These are phyloP conservation scores for Trapa bicornis DNA, from an alignment of 345 rosid genomes.

Conservation along the genomic window DNA sequence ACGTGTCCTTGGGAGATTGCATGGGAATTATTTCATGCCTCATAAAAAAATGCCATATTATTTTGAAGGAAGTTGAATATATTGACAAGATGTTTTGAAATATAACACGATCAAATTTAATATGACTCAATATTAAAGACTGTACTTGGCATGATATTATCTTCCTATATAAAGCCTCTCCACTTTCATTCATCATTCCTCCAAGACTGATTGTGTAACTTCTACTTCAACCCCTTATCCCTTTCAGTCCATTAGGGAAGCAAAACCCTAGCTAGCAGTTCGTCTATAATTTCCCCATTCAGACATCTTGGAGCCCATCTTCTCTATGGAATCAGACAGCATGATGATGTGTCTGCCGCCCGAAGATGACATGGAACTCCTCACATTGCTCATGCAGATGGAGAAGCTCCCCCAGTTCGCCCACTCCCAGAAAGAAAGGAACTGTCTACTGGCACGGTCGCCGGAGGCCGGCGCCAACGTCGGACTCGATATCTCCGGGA, in stretches of 20 bases:
- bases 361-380: slow-evolving; percentile 18
- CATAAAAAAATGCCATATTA: too few relatives aligned
- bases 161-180: slow-evolving; percentile 15
- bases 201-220: slow-evolving; percentile 2
- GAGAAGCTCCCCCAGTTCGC: slow-evolving; percentile 8
- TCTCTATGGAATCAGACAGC: slow-evolving; percentile 11
- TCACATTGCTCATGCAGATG: slow-evolving; percentile 13
- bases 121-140: too few relatives aligned
- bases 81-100: too few relatives aligned
- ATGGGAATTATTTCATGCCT: too few relatives aligned
- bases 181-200: slow-evolving; percentile 6
- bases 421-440: neutral
- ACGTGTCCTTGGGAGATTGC: too few relatives aligned
- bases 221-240: slow-evolving; percentile 4
- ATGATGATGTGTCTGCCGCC: slow-evolving; percentile 17
- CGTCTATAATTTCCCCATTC: too few relatives aligned
- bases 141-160: slow-evolving; percentile 1
- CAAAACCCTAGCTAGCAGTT: neutral
- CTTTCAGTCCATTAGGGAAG: neutral
- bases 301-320: neutral
- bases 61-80: too few relatives aligned
- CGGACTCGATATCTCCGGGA: slow-evolving; percentile 1
- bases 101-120: too few relatives aligned
- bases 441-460: neutral
- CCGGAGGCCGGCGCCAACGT: neutral